These are phyloP conservation scores for Linderniella brevidens DNA, from an alignment of 257 asterid species.

Conservation along the genomic window DNA sequence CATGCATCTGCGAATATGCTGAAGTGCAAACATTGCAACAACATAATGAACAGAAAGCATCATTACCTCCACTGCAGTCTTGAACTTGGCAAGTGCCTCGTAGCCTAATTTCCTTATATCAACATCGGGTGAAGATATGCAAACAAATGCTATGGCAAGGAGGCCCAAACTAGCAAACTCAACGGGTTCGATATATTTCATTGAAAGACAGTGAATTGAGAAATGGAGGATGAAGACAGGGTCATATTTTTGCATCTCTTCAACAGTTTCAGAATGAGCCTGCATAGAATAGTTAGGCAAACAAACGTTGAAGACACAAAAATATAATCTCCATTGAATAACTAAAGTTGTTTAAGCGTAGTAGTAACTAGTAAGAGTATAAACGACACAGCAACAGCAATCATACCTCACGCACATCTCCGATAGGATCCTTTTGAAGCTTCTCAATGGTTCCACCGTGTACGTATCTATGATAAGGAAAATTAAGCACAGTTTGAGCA, in stretches of 20 bases:
- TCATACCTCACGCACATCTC: conserved; percentile 31
- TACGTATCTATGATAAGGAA: conserved; percentile 43
- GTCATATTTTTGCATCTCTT: conserved; percentile 45
- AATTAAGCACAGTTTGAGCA: conserved; percentile 58
- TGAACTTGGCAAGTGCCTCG: conserved; percentile 58
- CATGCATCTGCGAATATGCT: too few relatives aligned
- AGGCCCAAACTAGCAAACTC: conserved; percentile 82
- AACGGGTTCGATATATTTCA: conserved; percentile 61
- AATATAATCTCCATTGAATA: too few relatives aligned
- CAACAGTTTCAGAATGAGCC: conserved; percentile 19
- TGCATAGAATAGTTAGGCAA: conserved; percentile 13
- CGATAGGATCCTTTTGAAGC: conserved; percentile 22
- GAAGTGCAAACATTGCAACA: not conserved
- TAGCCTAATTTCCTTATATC: conserved; percentile 69
- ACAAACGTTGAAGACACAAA: not conserved
- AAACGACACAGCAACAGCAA: too few relatives aligned
- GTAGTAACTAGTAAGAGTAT: too few relatives aligned
- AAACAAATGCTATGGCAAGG: conserved; percentile 68
- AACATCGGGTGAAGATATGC: conserved; percentile 64
- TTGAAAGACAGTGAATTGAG: conserved; percentile 62
- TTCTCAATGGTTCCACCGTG: conserved; percentile 17
- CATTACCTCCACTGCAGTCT: conserved; percentile 51
- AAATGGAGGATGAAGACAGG: conserved; percentile 77
- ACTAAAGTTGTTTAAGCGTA: too few relatives aligned
- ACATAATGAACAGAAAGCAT: conserved; percentile 9